Evolutionary conservation across 2,329 filamentous ascomycete genomes (phyloP).

Genomic region (Aureobasidium melanogenum): DNA sequence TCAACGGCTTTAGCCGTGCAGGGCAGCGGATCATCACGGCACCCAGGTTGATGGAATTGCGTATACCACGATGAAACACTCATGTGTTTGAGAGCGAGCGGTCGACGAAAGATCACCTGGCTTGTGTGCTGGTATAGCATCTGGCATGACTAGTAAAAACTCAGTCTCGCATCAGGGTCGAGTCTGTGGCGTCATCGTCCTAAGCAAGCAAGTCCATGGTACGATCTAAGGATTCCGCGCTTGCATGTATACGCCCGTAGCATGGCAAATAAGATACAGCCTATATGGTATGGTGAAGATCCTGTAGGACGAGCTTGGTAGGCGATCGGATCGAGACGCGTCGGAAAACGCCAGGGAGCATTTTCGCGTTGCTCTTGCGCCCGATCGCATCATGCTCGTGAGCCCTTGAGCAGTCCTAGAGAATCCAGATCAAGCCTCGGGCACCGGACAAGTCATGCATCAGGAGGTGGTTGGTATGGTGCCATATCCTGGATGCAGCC

Average conservation of each 20-base stretch:
- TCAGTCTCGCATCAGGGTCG: neutral
- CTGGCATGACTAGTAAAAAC: neutral
- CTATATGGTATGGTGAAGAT: neutral
- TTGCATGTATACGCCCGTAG: neutral
- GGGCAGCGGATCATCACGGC: neutral
- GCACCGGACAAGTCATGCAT: neutral
- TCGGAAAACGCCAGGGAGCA: neutral
- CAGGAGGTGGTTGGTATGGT: neutral
- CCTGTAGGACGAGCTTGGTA: neutral
- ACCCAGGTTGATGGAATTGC: neutral
- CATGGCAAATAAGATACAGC: neutral
- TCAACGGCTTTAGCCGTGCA: neutral
- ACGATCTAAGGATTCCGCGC: neutral
- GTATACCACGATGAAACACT: neutral
- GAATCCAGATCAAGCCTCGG: conserved; percentile 3
- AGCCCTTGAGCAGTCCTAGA: neutral
- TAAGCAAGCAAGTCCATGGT: neutral
- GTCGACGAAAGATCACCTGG: neutral
- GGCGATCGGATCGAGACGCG: neutral
- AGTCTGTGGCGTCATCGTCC: neutral
- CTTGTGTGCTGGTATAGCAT: neutral
- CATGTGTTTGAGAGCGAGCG: neutral
- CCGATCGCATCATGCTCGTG: neutral
- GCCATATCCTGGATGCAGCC: neutral
- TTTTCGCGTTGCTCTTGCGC: neutral